Conservation (phyloP, 1,139 yeast species). For the Diutina ranongensis region DNA sequence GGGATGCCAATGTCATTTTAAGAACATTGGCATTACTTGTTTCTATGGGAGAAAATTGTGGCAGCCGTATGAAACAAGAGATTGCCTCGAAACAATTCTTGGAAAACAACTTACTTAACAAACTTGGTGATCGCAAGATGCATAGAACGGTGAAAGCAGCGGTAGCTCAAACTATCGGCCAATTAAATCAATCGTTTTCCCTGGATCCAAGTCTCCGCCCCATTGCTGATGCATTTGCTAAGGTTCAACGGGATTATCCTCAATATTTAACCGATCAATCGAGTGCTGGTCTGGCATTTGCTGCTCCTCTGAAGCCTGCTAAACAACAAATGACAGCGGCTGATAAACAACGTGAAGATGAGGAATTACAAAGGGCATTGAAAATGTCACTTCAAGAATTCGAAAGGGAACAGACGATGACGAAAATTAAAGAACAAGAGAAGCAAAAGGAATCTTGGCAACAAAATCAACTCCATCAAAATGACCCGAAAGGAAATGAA, state of each 20-base stretch:
- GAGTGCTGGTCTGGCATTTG: constrained; percentile 2
- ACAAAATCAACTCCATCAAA: not conserved
- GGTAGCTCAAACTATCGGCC: constrained; percentile 57
- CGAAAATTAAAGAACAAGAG: constrained; percentile 8
- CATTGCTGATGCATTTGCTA: constrained; percentile 50
- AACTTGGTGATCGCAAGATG: constrained; percentile 44
- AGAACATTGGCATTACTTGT: constrained; percentile 60
- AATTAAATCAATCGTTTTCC: constrained; percentile 46
- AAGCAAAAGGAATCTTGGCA: not conserved
- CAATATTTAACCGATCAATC: constrained; percentile 23
- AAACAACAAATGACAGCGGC: constrained; percentile 38
- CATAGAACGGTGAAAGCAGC: constrained; percentile 60
- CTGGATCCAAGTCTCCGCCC: constrained; percentile 67
- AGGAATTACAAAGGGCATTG: constrained; percentile 67
- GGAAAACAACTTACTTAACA: constrained; percentile 35
- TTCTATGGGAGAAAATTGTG: constrained; percentile 88
- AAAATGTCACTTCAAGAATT: constrained; percentile 66
- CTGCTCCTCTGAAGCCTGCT: constrained; percentile 48
- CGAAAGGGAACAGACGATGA: constrained; percentile 27
- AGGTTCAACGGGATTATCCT: constrained; percentile 29
- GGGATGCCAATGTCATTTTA: constrained; percentile 74
- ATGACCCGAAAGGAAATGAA: not conserved
- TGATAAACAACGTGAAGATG: constrained; percentile 57
- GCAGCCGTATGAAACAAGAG: constrained; percentile 74
- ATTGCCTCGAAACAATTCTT: constrained; percentile 66